phyloP scores from a whole-genome alignment of 2,329 filamentous ascomycete species.

The Xylariaceae sp. region DNA sequence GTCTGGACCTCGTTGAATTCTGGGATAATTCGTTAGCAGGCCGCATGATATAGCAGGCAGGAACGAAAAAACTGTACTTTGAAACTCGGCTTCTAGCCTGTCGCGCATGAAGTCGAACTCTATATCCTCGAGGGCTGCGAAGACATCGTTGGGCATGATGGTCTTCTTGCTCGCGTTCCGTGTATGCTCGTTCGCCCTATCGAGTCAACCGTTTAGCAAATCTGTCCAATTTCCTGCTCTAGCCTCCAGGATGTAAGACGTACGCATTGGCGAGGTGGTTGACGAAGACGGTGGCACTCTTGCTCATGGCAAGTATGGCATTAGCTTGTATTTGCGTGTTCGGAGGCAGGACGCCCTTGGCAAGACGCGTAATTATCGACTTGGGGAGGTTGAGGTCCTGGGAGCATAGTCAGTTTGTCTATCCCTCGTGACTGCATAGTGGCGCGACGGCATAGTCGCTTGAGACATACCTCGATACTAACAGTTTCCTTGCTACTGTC shows the following conservation, averaged over 20 bases:
- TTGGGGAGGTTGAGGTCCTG: constrained; percentile 78
- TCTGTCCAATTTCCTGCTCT: background rate
- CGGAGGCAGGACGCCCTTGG: constrained; percentile 77
- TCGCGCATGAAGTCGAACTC: constrained; percentile 74
- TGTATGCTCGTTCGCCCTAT: constrained; percentile 74
- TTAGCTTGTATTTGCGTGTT: constrained; percentile 86
- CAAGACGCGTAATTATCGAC: constrained; percentile 77
- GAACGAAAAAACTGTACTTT: constrained; percentile 55
- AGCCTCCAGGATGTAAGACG: constrained; percentile 36
- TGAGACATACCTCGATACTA: constrained; percentile 54
- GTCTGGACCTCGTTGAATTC: constrained; percentile 75
- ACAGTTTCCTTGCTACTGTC: constrained; percentile 41
- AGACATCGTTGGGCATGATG: constrained; percentile 74
- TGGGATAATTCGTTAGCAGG: constrained; percentile 34
- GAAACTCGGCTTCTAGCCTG: constrained; percentile 74
- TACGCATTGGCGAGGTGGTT: constrained; percentile 78
- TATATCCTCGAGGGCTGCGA: constrained; percentile 74
- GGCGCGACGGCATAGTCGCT: background rate
- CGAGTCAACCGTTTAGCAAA: background rate
- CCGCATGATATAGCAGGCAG: background rate
- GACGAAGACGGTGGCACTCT: constrained; percentile 82
- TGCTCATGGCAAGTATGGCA: constrained; percentile 76
- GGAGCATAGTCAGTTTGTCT: constrained; percentile 19
- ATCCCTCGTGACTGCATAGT: background rate
- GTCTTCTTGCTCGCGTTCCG: constrained; percentile 72